A percentile compares a stretch with the other conserved stretches of the same genome.
Evolutionary conservation across 768 basidiomycete species (phyloP).

Genomic region (Serendipita vermifera): DNA sequence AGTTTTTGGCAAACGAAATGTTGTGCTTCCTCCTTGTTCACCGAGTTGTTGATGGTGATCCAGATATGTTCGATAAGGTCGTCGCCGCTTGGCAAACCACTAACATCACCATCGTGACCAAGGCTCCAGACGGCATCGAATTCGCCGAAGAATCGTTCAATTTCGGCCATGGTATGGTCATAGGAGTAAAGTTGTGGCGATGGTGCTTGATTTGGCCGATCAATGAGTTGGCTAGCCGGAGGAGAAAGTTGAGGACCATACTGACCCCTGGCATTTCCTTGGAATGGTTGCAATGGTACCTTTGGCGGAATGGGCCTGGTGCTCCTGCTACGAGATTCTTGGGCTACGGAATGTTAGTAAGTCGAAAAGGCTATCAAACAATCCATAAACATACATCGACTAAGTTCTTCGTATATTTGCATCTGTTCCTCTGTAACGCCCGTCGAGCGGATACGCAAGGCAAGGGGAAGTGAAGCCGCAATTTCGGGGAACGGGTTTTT

Average conservation of each 20-base stretch:
- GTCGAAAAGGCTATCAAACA: no score
- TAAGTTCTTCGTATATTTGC: constrained; percentile 92
- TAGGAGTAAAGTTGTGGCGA: neutral
- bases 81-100: neutral
- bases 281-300: neutral
- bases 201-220: neutral
- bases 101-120: neutral
- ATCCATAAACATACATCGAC: constrained; percentile 29
- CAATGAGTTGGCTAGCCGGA: neutral
- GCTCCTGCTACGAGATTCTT: constrained; percentile 3
- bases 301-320: neutral
- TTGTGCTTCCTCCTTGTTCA: constrained; percentile 60
- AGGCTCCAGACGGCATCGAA: constrained; percentile 5
- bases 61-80: constrained; percentile 7
- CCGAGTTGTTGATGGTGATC: constrained; percentile 7
- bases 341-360: neutral
- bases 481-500: constrained; percentile 58
- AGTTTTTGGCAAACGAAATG: constrained; percentile 74
- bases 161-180: neutral
- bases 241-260: neutral
- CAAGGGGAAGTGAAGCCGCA: constrained; percentile 66
- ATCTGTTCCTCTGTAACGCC: constrained; percentile 75
- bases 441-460: constrained; percentile 66
- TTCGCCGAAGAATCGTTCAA: constrained; percentile 8
- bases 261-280: neutral